Evolutionary conservation across 2,329 filamentous ascomycete species (phyloP), one percentile per base, ranked within the genome.

Genomic region (Phialophora expanda): DNA sequence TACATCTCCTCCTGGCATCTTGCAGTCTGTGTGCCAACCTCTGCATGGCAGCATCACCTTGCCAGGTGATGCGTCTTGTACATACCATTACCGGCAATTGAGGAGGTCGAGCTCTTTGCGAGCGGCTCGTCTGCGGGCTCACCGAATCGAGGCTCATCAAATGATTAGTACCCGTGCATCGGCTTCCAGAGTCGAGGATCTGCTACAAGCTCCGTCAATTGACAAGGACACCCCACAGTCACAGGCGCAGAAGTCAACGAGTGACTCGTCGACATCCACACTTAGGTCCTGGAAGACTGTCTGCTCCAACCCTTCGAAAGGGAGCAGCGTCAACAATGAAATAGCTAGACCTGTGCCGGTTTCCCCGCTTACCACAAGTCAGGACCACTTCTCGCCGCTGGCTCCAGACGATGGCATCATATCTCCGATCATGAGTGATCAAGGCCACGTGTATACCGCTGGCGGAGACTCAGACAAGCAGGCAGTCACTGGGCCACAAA

Each of bases 91-190:
- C 9, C 51, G 53, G 51, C 22, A 57, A 4, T 77, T 78, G 20
- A 75, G 77, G 57, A 80, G 78, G 69, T 80, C 79, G 1, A 81
- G 80, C 56, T 81, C 81, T 56, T 61, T 82, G 66, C 80, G 76
- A 1, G 79, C 76, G 4, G 78, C 80, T 17, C 78, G 79, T 9
- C 79, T 81, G 48, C 78, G 80, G 22, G 79, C 79, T 1, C 79
- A 80, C 62, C 79, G 26, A 76, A 4, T 80, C 32, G 17, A 34
- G 34, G 32, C 24, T 48, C 22, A 51, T 56, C 22, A 51, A 5
- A 20, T 11, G 46, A 8, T 28, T 5, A 22, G 24, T 30, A n/a
- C 1, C 26, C 22, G 24, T 20, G 54, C 24, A 32, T 12, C 53
- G 2, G 28, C 24, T 24, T 51, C 53, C 53, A 30, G 17, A 12